These are phyloP conservation scores for Alternaria gaisen DNA, from an alignment of 2,329 filamentous ascomycete genomes.

Conservation along the genomic window DNA sequence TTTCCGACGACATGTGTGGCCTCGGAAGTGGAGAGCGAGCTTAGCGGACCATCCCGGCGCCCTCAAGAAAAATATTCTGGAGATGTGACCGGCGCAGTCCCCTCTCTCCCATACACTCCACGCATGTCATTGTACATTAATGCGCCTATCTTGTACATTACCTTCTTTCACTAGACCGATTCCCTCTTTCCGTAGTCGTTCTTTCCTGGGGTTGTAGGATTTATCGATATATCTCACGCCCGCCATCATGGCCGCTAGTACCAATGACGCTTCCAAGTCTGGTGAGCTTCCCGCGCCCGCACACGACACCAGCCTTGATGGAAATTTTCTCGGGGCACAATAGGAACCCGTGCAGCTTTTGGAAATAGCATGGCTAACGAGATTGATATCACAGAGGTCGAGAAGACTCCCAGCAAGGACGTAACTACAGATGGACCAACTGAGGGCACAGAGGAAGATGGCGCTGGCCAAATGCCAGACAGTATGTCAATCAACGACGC, in stretches of 20 bases:
- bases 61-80: slow-evolving; percentile 42
- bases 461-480: slow-evolving; percentile 39
- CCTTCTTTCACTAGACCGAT: slow-evolving; percentile 26
- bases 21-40: slow-evolving; percentile 25
- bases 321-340: neutral
- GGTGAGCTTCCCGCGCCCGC: slow-evolving; percentile 40
- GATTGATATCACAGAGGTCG: slow-evolving; percentile 31
- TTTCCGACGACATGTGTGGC: slow-evolving; percentile 14
- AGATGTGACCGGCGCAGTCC: slow-evolving; percentile 16
- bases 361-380: slow-evolving; percentile 36
- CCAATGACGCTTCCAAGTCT: slow-evolving; percentile 50
- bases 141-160: slow-evolving; percentile 44
- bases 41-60: slow-evolving; percentile 35
- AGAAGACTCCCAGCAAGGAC: slow-evolving; percentile 36
- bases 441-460: slow-evolving; percentile 38
- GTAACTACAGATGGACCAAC: slow-evolving; percentile 29
- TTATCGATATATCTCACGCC: slow-evolving; percentile 16
- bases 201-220: slow-evolving; percentile 28
- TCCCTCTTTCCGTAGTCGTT: slow-evolving; percentile 38
- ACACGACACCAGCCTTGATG: slow-evolving; percentile 11
- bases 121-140: slow-evolving; percentile 46
- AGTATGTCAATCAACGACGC: slow-evolving; percentile 32
- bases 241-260: slow-evolving; percentile 45
- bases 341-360: slow-evolving; percentile 10
- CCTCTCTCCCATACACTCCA: slow-evolving; percentile 21